phyloP scores from a whole-genome alignment of 2,329 filamentous ascomycete genomes.

The Microdochium trichocladiopsis region DNA sequence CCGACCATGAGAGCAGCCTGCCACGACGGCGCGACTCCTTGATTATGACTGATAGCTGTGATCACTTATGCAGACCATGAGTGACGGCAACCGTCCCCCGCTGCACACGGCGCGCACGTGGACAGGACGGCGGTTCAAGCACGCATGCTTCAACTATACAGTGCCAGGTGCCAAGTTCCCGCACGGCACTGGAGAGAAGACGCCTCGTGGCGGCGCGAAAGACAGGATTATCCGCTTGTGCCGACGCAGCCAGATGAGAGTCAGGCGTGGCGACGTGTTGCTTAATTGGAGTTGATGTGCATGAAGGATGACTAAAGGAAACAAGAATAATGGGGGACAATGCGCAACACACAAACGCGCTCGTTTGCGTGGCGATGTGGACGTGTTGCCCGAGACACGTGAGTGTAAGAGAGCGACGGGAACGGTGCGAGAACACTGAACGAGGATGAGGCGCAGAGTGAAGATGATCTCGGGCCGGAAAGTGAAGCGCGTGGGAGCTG shows the following conservation, averaged over 20 bases:
- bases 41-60: slow-evolving; percentile 4
- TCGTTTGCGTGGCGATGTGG: neutral
- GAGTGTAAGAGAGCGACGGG: neutral
- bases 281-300: neutral
- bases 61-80: neutral
- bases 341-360: neutral
- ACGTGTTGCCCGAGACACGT: neutral
- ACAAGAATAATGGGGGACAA: neutral
- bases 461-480: neutral
- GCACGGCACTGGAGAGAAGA: too few species aligned
- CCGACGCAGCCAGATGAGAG: neutral
- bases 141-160: neutral
- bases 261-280: neutral
- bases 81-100: neutral
- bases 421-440: neutral
- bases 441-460: neutral
- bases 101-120: neutral
- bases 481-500: slow-evolving; percentile 1
- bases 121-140: neutral
- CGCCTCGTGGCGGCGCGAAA: too few species aligned
- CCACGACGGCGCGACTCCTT: slow-evolving; percentile 17
- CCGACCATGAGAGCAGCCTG: slow-evolving; percentile 22
- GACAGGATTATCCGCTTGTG: neutral
- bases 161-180: too few species aligned
- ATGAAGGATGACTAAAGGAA: neutral